Base-by-base conservation (phyloP, 345 rosid species). In the Clausena lansium region DNA sequence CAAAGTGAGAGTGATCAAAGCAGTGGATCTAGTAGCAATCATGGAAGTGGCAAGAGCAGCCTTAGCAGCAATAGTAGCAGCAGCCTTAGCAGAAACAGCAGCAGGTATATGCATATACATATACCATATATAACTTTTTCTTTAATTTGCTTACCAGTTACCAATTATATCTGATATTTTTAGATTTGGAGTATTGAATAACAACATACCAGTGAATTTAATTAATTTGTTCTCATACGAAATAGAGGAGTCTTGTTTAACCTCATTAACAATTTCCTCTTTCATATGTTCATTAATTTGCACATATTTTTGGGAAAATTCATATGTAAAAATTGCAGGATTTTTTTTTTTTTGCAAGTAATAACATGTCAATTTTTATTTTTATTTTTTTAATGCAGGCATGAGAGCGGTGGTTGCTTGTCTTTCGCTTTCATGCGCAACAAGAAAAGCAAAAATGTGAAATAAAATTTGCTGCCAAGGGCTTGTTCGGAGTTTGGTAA, bases 1-100 rank as follows among this genome's bases (percentile, higher is more conserved):
- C 76, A 83, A 9, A 80, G 68, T 50, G 85, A 84, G 75, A 85
- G 84, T 65, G 93, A 87, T 45, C 50, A 3, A 70, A 83, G 84
- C 28, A 76, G 72, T 62, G 80, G 84, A 72, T 85, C 79, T 6
- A 87, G 85, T 54, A 62, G 77, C 15, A 82, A 79, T 36, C 76
- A 83, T 24, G 79, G 85, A 30, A 88, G 94, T 77, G 76, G 81
- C 47, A 84, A 88, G 74, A 86, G 90, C 84, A 89, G 81, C 57
- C 71, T 77, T 20, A 85, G 86, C 63, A 83, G 88, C 79, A 84
- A 83, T 58, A 84, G 87, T 39, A 83, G 71, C 76, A 86, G 86
- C 82, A 85, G 76, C 73, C 76, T 33, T 1, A 65, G 76, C 81
- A 90, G 86, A 85, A 75, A 27, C 77, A 81, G 78, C 77, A 30